Evolutionary conservation across 768 basidiomycete genomes (phyloP).

Genomic region (Boletus reticuloceps): DNA sequence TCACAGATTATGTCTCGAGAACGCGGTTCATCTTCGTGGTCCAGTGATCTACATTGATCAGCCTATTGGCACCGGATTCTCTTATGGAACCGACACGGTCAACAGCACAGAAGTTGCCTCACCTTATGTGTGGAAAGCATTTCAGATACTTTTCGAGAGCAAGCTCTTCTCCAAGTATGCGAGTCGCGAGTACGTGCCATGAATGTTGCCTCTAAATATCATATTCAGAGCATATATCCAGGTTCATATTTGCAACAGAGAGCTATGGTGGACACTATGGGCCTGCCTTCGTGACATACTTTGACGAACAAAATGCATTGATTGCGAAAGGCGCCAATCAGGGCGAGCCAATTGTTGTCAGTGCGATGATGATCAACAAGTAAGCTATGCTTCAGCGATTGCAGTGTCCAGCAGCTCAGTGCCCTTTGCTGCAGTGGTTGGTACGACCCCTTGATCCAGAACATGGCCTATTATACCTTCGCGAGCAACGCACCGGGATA

Average conservation of each 20-base stretch:
- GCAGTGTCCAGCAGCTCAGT: neutral
- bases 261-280: conserved; percentile 71
- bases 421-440: conserved; percentile 45
- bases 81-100: conserved; percentile 54
- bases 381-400: conserved; percentile 13
- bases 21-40: neutral
- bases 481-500: conserved; percentile 64
- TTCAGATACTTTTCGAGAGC: conserved; percentile 64
- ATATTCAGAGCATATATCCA: conserved; percentile 15
- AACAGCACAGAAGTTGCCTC: conserved; percentile 51
- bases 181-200: conserved; percentile 48
- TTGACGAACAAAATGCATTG: conserved; percentile 57
- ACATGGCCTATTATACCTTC: conserved; percentile 57
- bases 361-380: conserved; percentile 67
- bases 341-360: conserved; percentile 53
- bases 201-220: neutral
- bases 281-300: conserved; percentile 61
- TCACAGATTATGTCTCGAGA: neutral
- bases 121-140: conserved; percentile 56
- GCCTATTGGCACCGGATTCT: conserved; percentile 66
- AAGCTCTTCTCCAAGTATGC: conserved; percentile 47
- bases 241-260: conserved; percentile 64
- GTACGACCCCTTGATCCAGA: conserved; percentile 64
- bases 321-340: conserved; percentile 43
- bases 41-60: conserved; percentile 71